phyloP scores from a whole-genome alignment of 75 land plant species.

The Selaginella tamariscina region DNA sequence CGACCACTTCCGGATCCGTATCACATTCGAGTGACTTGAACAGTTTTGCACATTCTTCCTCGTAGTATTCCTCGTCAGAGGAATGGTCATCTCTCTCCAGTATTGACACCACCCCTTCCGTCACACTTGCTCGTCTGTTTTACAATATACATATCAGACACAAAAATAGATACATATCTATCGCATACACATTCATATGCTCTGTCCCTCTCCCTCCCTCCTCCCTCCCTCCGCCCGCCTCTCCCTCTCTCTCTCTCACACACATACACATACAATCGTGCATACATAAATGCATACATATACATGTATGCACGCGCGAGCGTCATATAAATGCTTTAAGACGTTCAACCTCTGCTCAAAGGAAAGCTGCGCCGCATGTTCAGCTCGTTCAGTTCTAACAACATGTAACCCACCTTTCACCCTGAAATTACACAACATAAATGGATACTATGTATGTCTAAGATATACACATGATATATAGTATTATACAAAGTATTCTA shows the following conservation, averaged over 20 bases:
- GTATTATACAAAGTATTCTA: too few species aligned
- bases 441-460: too few species aligned
- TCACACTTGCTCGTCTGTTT: neutral
- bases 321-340: too few species aligned
- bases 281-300: too few species aligned
- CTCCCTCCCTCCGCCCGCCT: too few species aligned
- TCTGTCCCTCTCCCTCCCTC: too few species aligned
- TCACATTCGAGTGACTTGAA: slow-evolving; percentile 48
- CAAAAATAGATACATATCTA: neutral
- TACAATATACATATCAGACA: neutral
- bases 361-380: slow-evolving; percentile 26
- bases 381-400: slow-evolving; percentile 53
- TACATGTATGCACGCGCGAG: too few species aligned
- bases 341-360: slow-evolving; percentile 48
- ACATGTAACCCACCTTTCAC: slow-evolving; percentile 31
- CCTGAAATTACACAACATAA: slow-evolving; percentile 30
- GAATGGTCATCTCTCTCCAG: neutral
- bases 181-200: too few species aligned
- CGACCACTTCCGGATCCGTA: slow-evolving; percentile 64
- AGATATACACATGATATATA: too few species aligned
- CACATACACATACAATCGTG: too few species aligned
- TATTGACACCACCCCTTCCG: neutral
- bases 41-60: slow-evolving; percentile 58
- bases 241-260: too few species aligned
- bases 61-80: neutral